Evolutionary conservation across 179 eudicot species (phyloP), one percentile per base, ranked within the genome.

Genomic region (Beta lomatogona): DNA sequence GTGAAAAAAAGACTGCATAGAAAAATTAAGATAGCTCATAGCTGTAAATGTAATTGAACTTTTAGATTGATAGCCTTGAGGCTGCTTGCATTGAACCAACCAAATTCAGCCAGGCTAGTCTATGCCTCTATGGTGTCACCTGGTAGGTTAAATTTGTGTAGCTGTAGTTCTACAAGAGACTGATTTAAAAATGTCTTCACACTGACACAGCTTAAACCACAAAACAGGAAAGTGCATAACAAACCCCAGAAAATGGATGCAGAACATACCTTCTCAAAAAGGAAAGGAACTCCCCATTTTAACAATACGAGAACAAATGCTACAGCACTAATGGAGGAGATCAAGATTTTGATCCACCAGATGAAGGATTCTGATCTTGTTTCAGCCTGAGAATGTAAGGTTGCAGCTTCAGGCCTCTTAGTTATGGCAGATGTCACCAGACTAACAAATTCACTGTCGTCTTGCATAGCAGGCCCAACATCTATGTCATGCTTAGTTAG

Each of bases 261-360:
- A 63, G 61, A 19, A 36, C 71, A 57, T 90, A 94, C 98, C 97
- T 95, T 92, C 75, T 93, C 90, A 81, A 93, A 89, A 74, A 90
- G 78, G 86, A 95, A 91, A 25, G 98, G 98, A 31, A 89, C 89
- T 80, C 94, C 97, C 97, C 97, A 95, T 81, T 93, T 93, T n/a
- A 92, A 21, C 10, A 88, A 86, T 75, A 90, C 15, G n/a, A 93
- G 84, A 48, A 86, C 67, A 78, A 82, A 22, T 55, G 89, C 54
- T 28, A 87, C 64, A 71, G 83, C 66, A 77, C 85, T 13, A 50
- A 74, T 21, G 87, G 89, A 86, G 84, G 82, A 85, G 59, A 89
- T 69, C 61, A 83, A 80, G 75, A 88, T 87, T 88, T 90, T 95
- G 80, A 86, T 86, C 97, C 98, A 95, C 97, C 98, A 93, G 63